Base-by-base conservation (phyloP, 352 stramenopile genomes). In the Phytophthora sp. region DNA sequence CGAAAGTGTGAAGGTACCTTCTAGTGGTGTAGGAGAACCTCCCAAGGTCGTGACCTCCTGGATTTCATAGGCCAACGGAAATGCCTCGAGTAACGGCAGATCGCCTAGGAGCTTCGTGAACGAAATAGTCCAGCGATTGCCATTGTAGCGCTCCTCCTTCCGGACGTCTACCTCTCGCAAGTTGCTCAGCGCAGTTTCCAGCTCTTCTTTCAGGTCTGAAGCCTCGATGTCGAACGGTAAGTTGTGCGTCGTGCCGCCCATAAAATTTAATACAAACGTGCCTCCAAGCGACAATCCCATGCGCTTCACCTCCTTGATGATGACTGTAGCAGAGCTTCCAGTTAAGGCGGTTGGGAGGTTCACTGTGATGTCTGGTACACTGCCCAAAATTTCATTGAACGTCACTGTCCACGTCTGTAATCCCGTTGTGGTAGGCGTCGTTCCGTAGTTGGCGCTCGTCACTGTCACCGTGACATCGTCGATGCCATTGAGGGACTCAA, bases 21-120 rank as follows among this genome's bases (percentile, higher is more conserved):
- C 82, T 6, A 99, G 57, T 4, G 97, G 97, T 13, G 96, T 99
- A 2, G 97, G 96, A 31, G 84, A 77, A 8, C 97, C 96, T 15
- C 96, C 96, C 0, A 84, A 42, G 1, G 92, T 98, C 49, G 88
- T 72, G 42, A 99, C 82, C n/a, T 80, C 77, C 76, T 99, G 96
- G 9, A 98, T 87, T 64, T 98, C 90, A 67, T 98, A 98, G n/a
- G 85, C 78, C 49, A 95, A 83, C 26, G 94, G 83, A 37, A 86
- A 86, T 9, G 94, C 89, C 46, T 93, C 72, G 11, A 99, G 49
- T n/a, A 92, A 54, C 0, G 89, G 92, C 17, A 99, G 57, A 62
- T 99, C 97, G n/a, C 97, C 97, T 6, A 98, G 55, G 66, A 97
- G 97, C 50, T 96, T 94, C 0, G 92, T 98, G 55, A 99, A 99